Evolutionary conservation across 805 yeast genomes (phyloP), one percentile per base, ranked within the genome.

Genomic region (Starmerella etchellsii): DNA sequence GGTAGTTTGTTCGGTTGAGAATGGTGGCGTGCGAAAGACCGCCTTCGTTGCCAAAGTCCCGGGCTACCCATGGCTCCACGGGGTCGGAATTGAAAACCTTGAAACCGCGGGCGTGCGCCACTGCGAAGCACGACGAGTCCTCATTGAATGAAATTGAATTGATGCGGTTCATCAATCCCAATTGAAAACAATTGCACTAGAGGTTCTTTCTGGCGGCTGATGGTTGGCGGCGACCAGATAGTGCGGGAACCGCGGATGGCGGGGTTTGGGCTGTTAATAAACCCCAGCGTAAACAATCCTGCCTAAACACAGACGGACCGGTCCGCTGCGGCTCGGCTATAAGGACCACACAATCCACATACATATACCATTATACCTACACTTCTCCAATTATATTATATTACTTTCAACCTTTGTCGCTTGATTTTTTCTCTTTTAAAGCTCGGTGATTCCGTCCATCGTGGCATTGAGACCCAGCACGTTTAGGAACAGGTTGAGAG

Each of bases 401-500:
- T n/a, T n/a, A n/a, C n/a, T n/a, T n/a, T n/a, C n/a, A n/a, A n/a
- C n/a, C n/a, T n/a, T n/a, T n/a, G n/a, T n/a, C n/a, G n/a, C n/a
- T n/a, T n/a, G n/a, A n/a, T n/a, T n/a, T n/a, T n/a, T n/a, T n/a
- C n/a, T n/a, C n/a, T n/a, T 5, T 28, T 70, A 66, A 44, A 87
- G 67, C 63, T 85, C 95, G 31, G 78, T 73, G 56, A 87, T 87
- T 59, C 83, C 95, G 42, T 76, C 78, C 53, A 83, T 91, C 50
- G 82, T 81, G 5, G 96, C 95, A 44, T 81, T 83, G 49, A 88
- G 71, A 7, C 98, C 98, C 93, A 88, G 85, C 35, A 87, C 96
- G 53, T 88, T 91, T 63, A 88, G 71, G 66, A 85, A 87, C 71
- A 88, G 66, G 60, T 88, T 88, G 71, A 88, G 72, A 57, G 85